Conservation (phyloP, 2,329 filamentous ascomycete genomes). For the Claviceps purpurea region DNA sequence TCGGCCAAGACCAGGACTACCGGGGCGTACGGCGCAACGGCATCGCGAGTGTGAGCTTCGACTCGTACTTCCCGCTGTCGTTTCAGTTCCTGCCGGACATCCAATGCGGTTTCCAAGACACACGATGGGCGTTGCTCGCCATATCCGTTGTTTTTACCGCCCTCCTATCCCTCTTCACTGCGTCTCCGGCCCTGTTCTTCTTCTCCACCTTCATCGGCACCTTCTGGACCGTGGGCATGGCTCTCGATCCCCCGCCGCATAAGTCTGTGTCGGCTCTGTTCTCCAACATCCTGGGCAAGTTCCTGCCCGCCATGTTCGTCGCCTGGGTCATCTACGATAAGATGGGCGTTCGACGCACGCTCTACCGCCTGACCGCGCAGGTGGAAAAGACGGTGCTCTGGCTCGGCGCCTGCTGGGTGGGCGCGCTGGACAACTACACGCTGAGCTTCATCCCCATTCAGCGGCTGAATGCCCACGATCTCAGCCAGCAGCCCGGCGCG, state of each 20-base stretch:
- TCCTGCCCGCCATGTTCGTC: conserved; percentile 76
- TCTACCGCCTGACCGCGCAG: conserved; percentile 63
- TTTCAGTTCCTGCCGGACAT: conserved; percentile 62
- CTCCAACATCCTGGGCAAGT: conserved; percentile 65
- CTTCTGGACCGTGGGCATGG: conserved; percentile 83
- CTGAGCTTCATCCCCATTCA: conserved; percentile 89
- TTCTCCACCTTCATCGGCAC: conserved; percentile 68
- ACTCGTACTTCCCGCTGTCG: conserved; percentile 79
- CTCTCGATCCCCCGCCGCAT: conserved; percentile 69
- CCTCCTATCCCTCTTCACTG: conserved; percentile 68
- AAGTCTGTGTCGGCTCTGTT: conserved; percentile 56
- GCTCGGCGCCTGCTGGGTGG: conserved; percentile 83
- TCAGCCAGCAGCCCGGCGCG: conserved; percentile 79
- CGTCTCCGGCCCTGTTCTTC: conserved; percentile 70
- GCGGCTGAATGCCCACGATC: conserved; percentile 79
- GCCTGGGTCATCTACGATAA: conserved; percentile 80
- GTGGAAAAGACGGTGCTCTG: conserved; percentile 83
- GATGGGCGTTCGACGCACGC: conserved; percentile 60
- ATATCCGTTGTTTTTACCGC: conserved; percentile 70
- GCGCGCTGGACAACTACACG: conserved; percentile 86
- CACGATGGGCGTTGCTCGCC: conserved; percentile 71
- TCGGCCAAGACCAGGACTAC: conserved; percentile 55
- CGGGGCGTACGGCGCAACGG: conserved; percentile 53
- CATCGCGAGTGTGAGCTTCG: conserved; percentile 64
- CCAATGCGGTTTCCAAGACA: conserved; percentile 57